phyloP scores from a whole-genome alignment of 2,329 filamentous ascomycete species.

The Ophiostoma sp. region DNA sequence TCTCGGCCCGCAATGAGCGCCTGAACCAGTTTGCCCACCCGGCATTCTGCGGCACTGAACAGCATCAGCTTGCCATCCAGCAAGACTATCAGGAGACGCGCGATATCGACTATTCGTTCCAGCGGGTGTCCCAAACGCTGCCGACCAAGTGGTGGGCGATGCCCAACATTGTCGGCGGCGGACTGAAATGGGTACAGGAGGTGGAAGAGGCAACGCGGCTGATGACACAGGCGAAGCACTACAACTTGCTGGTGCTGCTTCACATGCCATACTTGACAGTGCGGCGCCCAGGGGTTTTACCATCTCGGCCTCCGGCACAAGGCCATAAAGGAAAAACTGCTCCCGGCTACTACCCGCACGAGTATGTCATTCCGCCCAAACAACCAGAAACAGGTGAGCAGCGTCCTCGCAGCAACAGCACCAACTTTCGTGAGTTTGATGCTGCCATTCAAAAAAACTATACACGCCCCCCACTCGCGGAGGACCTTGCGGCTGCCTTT shows the following conservation, averaged over 20 bases:
- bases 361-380: neutral
- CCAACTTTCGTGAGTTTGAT: neutral
- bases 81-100: conserved; percentile 31
- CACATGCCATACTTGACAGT: neutral
- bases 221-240: neutral
- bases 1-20: conserved; percentile 37
- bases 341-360: neutral
- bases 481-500: neutral
- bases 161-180: conserved; percentile 26
- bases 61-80: neutral
- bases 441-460: neutral
- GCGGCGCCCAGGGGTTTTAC: neutral
- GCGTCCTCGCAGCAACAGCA: neutral
- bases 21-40: conserved; percentile 25
- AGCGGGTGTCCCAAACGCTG: conserved; percentile 33
- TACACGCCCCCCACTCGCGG: neutral
- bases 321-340: neutral
- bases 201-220: neutral
- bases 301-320: neutral
- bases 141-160: conserved; percentile 37
- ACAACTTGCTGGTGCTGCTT: neutral
- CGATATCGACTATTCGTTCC: conserved; percentile 35
- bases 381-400: neutral
- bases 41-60: conserved; percentile 12
- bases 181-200: neutral